Percentiles rank a stretch among this genome's conserved stretches.
Conservation (phyloP, 495 filamentous ascomycete species). For the Podospora fimiseda region DNA sequence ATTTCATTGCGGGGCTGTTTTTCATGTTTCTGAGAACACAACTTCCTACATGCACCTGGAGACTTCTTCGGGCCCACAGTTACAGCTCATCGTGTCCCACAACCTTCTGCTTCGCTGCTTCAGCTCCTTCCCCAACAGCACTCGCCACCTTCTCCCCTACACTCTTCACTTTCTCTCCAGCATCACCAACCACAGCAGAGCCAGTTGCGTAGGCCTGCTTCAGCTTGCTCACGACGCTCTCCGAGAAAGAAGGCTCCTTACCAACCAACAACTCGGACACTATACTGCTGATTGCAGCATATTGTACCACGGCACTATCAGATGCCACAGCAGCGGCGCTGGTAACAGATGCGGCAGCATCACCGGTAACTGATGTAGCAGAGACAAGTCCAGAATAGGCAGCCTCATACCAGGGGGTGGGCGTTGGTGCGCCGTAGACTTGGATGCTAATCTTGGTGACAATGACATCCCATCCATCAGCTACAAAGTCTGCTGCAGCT, state of each 20-base stretch:
- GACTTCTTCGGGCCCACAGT: no score
- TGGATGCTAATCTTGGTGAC: conserved; percentile 62
- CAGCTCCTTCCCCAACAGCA: conserved; percentile 35
- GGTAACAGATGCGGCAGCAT: conserved; percentile 35
- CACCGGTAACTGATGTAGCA: conserved; percentile 23
- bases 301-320: conserved; percentile 51
- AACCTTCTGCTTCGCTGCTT: conserved; percentile 43
- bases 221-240: conserved; percentile 69
- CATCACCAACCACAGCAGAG: conserved; percentile 21
- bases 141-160: conserved; percentile 30
- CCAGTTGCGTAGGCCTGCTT: conserved; percentile 49
- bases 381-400: conserved; percentile 26
- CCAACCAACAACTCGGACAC: conserved; percentile 71
- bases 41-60: no score
- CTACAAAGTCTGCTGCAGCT: conserved; percentile 35
- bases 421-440: conserved; percentile 66
- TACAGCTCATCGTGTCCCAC: conserved; percentile 53
- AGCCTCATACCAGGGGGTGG: conserved; percentile 49
- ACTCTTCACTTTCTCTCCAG: conserved; percentile 22
- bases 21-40: no score
- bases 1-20: no score
- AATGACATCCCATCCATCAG: conserved; percentile 57
- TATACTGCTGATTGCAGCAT: conserved; percentile 61
- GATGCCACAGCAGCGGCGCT: conserved; percentile 51
- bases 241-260: conserved; percentile 75